Conservation (phyloP, 2,329 filamentous ascomycete species). For the Lecanicillium sp. region DNA sequence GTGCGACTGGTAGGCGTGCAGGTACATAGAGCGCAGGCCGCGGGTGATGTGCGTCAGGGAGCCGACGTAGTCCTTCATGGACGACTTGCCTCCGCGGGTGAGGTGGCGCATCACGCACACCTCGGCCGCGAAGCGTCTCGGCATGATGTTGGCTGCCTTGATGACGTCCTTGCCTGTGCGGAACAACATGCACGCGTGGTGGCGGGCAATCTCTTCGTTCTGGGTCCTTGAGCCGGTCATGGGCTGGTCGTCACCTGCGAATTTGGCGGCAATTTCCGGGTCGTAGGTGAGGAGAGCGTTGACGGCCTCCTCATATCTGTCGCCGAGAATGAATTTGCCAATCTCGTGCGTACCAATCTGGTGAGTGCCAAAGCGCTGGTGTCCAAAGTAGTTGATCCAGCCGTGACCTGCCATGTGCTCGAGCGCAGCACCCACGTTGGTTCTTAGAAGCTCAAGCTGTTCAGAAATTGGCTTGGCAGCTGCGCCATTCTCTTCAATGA, state of each 20-base stretch:
- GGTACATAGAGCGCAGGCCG: slow-evolving; percentile 85
- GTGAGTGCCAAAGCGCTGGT: slow-evolving; percentile 95
- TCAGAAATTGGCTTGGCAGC: slow-evolving; percentile 21
- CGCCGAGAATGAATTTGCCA: slow-evolving; percentile 76
- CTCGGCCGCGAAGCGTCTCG: slow-evolving; percentile 78
- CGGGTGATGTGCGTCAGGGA: slow-evolving; percentile 75
- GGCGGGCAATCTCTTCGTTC: slow-evolving; percentile 72
- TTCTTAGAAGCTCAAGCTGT: slow-evolving; percentile 25
- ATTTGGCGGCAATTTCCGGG: slow-evolving; percentile 47
- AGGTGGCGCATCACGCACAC: slow-evolving; percentile 73
- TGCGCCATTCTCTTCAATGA: slow-evolving; percentile 36
- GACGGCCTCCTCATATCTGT: slow-evolving; percentile 74
- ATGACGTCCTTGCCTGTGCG: slow-evolving; percentile 51
- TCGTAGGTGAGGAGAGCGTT: slow-evolving; percentile 71
- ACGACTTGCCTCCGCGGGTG: slow-evolving; percentile 38
- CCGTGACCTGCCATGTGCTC: slow-evolving; percentile 64
- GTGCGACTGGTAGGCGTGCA: slow-evolving; percentile 91
- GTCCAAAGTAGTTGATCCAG: slow-evolving; percentile 96
- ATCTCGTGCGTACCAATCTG: slow-evolving; percentile 77
- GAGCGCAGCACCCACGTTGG: slow-evolving; percentile 51
- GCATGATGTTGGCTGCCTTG: slow-evolving; percentile 62
- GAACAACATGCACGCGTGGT: slow-evolving; percentile 73
- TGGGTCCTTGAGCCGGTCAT: slow-evolving; percentile 52
- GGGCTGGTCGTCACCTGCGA: slow-evolving; percentile 31
- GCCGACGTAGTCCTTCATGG: slow-evolving; percentile 67